phyloP scores from a whole-genome alignment of 768 basidiomycete species.

The Cyclocybe cylindracea region DNA sequence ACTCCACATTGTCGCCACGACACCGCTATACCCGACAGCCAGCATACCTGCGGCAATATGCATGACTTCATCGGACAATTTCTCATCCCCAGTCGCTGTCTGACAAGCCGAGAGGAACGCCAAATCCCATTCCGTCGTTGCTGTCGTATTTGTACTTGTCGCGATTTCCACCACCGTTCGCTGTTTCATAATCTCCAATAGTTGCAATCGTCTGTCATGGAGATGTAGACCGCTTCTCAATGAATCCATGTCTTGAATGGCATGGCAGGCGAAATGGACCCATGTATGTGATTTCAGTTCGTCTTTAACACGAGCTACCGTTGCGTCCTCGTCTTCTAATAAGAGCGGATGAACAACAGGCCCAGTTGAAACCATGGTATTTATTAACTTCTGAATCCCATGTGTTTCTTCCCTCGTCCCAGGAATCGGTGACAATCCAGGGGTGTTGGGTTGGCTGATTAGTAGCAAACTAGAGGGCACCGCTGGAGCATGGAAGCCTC shows the following conservation, averaged over 20 bases:
- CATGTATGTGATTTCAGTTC: conserved; percentile 18
- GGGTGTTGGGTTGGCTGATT: conserved; percentile 12
- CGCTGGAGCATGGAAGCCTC: too few species aligned
- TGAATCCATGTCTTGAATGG: conserved; percentile 26
- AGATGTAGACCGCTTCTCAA: conserved; percentile 18
- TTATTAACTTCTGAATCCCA: not conserved
- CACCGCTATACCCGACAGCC: conserved; percentile 5
- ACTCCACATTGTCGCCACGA: conserved; percentile 38
- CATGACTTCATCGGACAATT: conserved; percentile 33
- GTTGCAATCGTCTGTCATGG: conserved; percentile 17
- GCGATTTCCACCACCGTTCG: too few species aligned
- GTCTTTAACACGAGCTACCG: conserved; percentile 11
- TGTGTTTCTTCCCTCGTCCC: conserved; percentile 10
- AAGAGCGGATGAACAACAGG: too few species aligned
- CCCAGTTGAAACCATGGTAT: too few species aligned
- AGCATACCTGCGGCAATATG: conserved; percentile 43
- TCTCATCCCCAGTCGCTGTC: conserved; percentile 30
- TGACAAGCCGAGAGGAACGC: conserved; percentile 44
- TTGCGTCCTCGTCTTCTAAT: conserved; percentile 5
- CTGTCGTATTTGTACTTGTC: too few species aligned
- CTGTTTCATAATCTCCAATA: conserved; percentile 9
- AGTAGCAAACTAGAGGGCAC: conserved; percentile 1
- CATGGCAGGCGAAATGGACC: conserved; percentile 39
- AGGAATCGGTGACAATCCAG: conserved; percentile 12
- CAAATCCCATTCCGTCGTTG: conserved; percentile 10